These are phyloP conservation scores for Chenopodium suecicum DNA, from an alignment of 148 eudicot genomes.

Conservation along the genomic window DNA sequence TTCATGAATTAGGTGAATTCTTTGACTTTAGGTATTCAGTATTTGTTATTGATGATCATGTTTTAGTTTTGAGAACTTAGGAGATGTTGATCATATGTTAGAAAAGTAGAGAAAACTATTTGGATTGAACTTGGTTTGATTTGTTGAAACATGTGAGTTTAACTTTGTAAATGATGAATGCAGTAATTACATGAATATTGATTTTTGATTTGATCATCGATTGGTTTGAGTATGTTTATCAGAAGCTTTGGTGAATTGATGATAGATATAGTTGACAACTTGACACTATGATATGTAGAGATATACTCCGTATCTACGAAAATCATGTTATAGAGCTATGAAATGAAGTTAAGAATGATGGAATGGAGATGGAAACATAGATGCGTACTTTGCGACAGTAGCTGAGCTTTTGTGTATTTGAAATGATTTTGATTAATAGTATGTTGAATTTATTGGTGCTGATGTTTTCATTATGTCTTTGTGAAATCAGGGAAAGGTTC, in stretches of 20 bases:
- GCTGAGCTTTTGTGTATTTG: not conserved
- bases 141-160: not conserved
- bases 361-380: not conserved
- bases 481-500: constrained; percentile 88
- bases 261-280: not conserved
- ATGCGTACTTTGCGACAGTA: not conserved
- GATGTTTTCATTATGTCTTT: constrained; percentile 17
- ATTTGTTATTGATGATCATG: not conserved
- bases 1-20: constrained; percentile 76
- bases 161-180: no score
- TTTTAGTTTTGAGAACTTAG: not conserved
- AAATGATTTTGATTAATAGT: not conserved
- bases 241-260: not conserved
- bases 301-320: no score
- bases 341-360: not conserved
- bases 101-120: not conserved
- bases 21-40: not conserved
- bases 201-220: not conserved
- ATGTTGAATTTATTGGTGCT: constrained; percentile 4
- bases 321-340: no score
- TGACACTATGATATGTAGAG: not conserved
- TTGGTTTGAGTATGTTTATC: not conserved
- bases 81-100: not conserved
- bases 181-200: not conserved
- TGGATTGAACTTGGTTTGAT: not conserved